These are phyloP conservation scores for Tuctoria greenei DNA, from an alignment of 176 grass and related monocot species.

Conservation along the genomic window DNA sequence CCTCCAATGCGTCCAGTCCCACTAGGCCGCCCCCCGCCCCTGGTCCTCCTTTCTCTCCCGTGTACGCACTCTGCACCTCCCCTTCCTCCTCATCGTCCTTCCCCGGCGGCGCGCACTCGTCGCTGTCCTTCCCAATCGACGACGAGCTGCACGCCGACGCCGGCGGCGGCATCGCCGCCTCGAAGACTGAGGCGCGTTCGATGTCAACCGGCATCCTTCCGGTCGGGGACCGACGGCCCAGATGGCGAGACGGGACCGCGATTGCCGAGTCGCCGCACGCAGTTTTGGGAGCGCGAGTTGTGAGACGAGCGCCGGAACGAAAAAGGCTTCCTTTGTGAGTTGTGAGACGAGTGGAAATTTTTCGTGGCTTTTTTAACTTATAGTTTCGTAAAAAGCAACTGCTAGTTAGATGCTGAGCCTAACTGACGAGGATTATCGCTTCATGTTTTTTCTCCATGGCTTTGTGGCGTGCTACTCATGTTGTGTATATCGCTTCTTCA, in stretches of 20 bases:
- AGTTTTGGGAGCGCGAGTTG: conserved; percentile 4
- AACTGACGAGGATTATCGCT: conserved; percentile 35
- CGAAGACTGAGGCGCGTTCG: neutral
- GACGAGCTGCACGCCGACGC: conserved; percentile 37
- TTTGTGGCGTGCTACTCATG: neutral
- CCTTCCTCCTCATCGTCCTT: conserved; percentile 43
- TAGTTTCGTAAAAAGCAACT: conserved; percentile 15
- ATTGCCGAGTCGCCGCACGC: conserved; percentile 1
- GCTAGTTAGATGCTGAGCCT: conserved; percentile 11
- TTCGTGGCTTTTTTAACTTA: neutral
- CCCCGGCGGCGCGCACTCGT: conserved; percentile 42
- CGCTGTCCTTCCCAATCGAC: conserved; percentile 60
- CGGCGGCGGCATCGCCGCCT: conserved; percentile 20
- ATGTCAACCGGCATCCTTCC: conserved; percentile 44
- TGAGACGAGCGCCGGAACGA: neutral
- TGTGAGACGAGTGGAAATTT: neutral
- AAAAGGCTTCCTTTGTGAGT: neutral
- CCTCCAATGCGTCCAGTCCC: conserved; percentile 57
- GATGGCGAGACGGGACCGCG: neutral
- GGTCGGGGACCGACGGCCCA: neutral
- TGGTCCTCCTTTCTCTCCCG: neutral
- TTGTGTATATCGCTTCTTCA: neutral
- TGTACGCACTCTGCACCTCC: conserved; percentile 58
- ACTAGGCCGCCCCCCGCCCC: conserved; percentile 5
- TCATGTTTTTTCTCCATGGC: neutral